A percentile compares a stretch with the other conserved stretches of the same genome.
These are phyloP conservation scores for Avena atlantica DNA, from an alignment of 176 grass and related monocot genomes.

Conservation along the genomic window DNA sequence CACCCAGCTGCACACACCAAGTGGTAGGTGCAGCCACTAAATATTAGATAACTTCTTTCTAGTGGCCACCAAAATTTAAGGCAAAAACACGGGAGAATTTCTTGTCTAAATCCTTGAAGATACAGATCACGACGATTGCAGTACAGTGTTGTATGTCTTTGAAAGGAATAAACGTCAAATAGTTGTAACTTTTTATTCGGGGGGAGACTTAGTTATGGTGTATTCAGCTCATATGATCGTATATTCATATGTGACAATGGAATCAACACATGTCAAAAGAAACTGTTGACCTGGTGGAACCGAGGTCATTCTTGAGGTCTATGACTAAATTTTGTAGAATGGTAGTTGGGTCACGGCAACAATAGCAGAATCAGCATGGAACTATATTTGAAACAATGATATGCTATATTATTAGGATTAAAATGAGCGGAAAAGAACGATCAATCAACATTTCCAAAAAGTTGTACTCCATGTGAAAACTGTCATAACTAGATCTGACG, in stretches of 20 bases:
- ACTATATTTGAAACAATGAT: background rate
- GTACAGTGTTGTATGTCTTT: background rate
- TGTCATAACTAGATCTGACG: background rate
- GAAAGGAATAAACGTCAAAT: conserved; percentile 12
- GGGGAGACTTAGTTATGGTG: background rate
- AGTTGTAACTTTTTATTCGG: background rate
- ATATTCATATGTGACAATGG: background rate
- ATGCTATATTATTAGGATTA: background rate
- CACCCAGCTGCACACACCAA: background rate
- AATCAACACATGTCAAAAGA: conserved; percentile 7
- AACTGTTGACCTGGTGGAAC: conserved; percentile 10
- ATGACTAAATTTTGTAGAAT: background rate
- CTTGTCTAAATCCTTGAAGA: background rate
- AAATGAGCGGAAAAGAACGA: background rate
- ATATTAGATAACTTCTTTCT: background rate
- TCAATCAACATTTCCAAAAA: background rate
- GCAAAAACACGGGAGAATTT: background rate
- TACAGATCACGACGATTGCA: background rate
- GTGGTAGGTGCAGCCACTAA: background rate
- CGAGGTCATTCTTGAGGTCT: conserved; percentile 7
- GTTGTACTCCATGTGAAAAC: background rate
- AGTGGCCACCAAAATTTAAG: background rate
- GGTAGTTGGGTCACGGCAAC: background rate
- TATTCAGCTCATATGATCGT: background rate
- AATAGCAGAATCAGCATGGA: background rate